Evolutionary conservation across 2,329 filamentous ascomycete genomes (phyloP), one percentile per base, ranked within the genome.

Genomic region (Cadophora sp.): DNA sequence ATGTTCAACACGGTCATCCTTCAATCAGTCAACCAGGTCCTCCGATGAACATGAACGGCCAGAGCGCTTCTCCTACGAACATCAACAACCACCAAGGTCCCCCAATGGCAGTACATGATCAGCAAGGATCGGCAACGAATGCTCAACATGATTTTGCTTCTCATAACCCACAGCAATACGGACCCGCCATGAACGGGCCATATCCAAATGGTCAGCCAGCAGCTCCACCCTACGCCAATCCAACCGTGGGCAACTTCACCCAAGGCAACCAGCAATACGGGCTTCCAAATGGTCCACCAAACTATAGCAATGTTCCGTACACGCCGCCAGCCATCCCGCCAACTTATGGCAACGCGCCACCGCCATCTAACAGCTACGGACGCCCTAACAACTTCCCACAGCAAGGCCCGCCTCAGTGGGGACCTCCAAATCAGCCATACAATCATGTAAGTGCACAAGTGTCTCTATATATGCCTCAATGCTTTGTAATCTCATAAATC

Each of bases 361-460:
- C 29, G 2, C 55, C 31, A 22, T 43, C 43, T 16, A 59, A 51
- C 16, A 64, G 63, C 26, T 71, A 67, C 58, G 61, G 53, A 26
- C 61, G 55, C 11, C 63, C 62, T 29, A 53, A 26, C 7, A 63
- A 37, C 29, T 46, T 37, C 27, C 48, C 34, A 24, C 62, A 65
- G 19, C 62, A 68, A 55, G 62, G 62, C 34, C 24, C 62, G 56
- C 68, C 55, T 60, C 68, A 70, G 46, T 71, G 68, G 65, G 62
- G 58, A 50, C 62, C 64, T 59, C 53, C 46, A 40, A 64, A 66
- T 31, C 59, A 64, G 19, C 40, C 68, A 37, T 67, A 56, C 43
- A 40, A 43, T 26, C 53, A 58, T 65, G 43, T 48, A 22, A 48
- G 43, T 22, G 12, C 7, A 5, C 5, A 6, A 6, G 1, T 8